Conservation (phyloP, 192 early-diverging fungal species). For the Bifiguratus adelaidae region DNA sequence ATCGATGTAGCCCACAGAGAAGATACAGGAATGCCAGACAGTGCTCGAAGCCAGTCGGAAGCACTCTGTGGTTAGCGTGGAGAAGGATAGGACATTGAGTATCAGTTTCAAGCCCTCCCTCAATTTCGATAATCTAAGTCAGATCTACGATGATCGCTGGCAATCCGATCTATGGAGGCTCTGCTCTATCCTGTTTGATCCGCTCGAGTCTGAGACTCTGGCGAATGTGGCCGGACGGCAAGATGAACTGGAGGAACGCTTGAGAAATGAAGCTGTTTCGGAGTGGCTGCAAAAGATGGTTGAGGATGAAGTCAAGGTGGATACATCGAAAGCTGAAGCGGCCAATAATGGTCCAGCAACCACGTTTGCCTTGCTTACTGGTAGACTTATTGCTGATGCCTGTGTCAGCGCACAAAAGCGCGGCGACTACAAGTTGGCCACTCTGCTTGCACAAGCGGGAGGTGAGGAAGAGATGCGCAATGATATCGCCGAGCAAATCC, state of each 20-base stretch:
- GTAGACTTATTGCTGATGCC: slow-evolving; percentile 54
- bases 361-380: slow-evolving; percentile 43
- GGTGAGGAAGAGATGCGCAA: slow-evolving; percentile 36
- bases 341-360: slow-evolving; percentile 17
- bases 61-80: no score
- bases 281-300: slow-evolving; percentile 55
- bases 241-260: slow-evolving; percentile 19
- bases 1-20: neutral
- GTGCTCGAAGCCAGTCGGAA: neutral
- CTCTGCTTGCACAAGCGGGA: slow-evolving; percentile 63
- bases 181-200: neutral
- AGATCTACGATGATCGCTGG: neutral
- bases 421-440: slow-evolving; percentile 63
- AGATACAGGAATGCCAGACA: neutral
- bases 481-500: slow-evolving; percentile 26
- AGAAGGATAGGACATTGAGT: no score
- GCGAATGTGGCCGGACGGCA: slow-evolving; percentile 4
- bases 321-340: slow-evolving; percentile 14
- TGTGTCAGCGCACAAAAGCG: slow-evolving; percentile 47
- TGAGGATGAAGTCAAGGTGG: slow-evolving; percentile 24
- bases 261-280: slow-evolving; percentile 44
- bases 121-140: no score
- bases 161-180: neutral
- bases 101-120: no score
- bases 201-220: slow-evolving; percentile 39